These are phyloP conservation scores for Xylaria grammica DNA, from an alignment of 495 filamentous ascomycete genomes.

Conservation along the genomic window DNA sequence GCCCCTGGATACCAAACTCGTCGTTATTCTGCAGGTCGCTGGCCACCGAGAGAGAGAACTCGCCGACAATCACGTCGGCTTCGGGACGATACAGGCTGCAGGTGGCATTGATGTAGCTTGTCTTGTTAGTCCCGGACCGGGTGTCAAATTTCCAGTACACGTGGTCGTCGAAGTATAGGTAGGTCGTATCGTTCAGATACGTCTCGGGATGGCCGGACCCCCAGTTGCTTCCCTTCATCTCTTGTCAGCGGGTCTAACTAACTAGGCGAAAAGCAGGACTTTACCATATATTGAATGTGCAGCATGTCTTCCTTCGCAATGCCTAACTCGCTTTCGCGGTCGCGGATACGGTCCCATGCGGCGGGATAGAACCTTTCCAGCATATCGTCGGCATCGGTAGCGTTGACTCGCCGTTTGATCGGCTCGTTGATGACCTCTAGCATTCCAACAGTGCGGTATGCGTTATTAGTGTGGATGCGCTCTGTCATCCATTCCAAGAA, in stretches of 20 bases:
- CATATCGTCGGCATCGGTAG: constrained; percentile 35
- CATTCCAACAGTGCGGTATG: constrained; percentile 55
- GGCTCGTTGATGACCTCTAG: constrained; percentile 66
- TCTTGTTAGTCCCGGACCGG: constrained; percentile 17
- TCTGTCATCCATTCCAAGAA: constrained; percentile 63
- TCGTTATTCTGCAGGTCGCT: constrained; percentile 48
- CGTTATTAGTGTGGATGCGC: constrained; percentile 51
- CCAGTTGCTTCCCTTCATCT: constrained; percentile 33
- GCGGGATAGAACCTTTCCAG: constrained; percentile 19
- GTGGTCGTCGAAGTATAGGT: constrained; percentile 31
- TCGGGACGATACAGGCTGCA: constrained; percentile 49
- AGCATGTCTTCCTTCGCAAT: constrained; percentile 17
- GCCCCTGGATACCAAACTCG: constrained; percentile 45
- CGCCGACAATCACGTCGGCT: constrained; percentile 50
- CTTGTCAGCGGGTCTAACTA: not conserved
- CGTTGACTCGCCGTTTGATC: constrained; percentile 42
- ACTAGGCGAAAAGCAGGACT: not conserved
- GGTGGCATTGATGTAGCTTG: constrained; percentile 50
- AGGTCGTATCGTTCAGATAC: constrained; percentile 18
- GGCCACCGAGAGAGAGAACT: constrained; percentile 49
- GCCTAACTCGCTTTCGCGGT: constrained; percentile 16
- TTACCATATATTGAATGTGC: constrained; percentile 30
- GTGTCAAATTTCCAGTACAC: constrained; percentile 15
- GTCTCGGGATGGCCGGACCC: constrained; percentile 26
- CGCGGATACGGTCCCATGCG: constrained; percentile 22